Conservation (phyloP, 2,329 filamentous ascomycete genomes). For the Colletotrichum salicis region DNA sequence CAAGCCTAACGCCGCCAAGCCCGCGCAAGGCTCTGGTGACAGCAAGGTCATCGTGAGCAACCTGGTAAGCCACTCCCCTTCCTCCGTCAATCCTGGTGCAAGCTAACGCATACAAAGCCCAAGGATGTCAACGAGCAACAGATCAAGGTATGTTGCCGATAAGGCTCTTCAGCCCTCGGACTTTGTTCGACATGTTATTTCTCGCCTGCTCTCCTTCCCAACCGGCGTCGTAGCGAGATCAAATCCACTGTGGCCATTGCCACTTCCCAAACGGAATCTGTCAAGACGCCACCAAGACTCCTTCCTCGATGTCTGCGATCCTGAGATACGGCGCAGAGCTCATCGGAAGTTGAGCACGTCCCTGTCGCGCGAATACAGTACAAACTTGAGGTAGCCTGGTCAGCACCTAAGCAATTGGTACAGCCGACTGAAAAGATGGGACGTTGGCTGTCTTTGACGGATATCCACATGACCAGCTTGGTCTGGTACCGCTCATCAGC, state of each 20-base stretch:
- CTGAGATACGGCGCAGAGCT: constrained; percentile 44
- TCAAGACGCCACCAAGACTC: constrained; percentile 40
- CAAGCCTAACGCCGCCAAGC: constrained; percentile 74
- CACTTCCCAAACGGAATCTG: constrained; percentile 25
- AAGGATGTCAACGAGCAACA: constrained; percentile 95
- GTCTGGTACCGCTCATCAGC: constrained; percentile 16
- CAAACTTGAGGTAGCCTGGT: constrained; percentile 60
- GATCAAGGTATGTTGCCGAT: constrained; percentile 99
- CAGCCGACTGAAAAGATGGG: constrained; percentile 38
- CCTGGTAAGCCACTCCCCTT: constrained; percentile 73
- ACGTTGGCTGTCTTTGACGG: constrained; percentile 37
- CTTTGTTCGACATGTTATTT: constrained; percentile 72
- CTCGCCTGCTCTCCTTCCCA: constrained; percentile 50
- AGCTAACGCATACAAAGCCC: constrained; percentile 73
- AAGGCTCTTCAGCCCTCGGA: constrained; percentile 75
- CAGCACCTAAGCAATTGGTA: constrained; percentile 54
- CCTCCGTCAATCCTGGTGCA: not conserved
- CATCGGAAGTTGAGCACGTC: constrained; percentile 69
- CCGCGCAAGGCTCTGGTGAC: constrained; percentile 71
- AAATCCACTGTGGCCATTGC: constrained; percentile 29
- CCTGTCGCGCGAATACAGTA: constrained; percentile 59
- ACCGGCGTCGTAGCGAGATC: constrained; percentile 38
- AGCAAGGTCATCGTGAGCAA: constrained; percentile 99
- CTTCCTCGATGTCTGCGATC: constrained; percentile 43
- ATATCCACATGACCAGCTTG: constrained; percentile 29